Base-by-base conservation (phyloP, 2,329 filamentous ascomycete genomes). In the Aureobasidium vineae region DNA sequence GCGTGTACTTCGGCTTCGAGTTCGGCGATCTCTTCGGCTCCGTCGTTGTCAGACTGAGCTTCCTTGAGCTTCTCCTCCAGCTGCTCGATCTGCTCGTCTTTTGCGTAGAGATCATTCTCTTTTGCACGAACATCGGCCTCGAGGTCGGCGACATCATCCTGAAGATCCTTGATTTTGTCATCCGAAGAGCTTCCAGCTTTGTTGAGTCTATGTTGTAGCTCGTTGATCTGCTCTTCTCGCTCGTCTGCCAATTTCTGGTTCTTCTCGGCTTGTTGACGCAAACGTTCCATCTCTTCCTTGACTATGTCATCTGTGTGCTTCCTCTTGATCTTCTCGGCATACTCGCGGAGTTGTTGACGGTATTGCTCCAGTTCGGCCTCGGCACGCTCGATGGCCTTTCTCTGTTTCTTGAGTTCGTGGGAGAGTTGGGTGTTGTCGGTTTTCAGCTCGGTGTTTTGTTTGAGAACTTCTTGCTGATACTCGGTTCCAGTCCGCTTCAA, bases 401-500 rank as follows among this genome's bases (percentile, higher is more conserved):
- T 91, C 79, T 94, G 95, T 70, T 88, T 88, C 71, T 90, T 87
- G 21, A 99, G 83, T 72, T 99, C 95, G 68, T 89, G 86, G 75
- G 95, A 88, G 86, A 98, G 90, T 0, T 91, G 94, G 68, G 96
- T 86, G 75, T 91, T 91, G 78, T 95, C 90, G 67, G 97, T 92
- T 77, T 98, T 98, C 65, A 99, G 86, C 70, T 96, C 93, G 4
- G 95, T 96, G 75, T 99, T 99, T 78, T 99, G 95, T 75, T 91
- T 92, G 33, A 99, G 81, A 3, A 94, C 92, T 36, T 88, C 87
- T 76, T 96, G 90, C 73, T 93, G 96, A 80, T 93, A 95, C 65
- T 93, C 92, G 8, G 91, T 92, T 0, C 94, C 94, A 65, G 90
- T 87, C 76, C 96, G 97, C 63, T 89, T 86, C 59, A 99, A 80